Conservation (phyloP, 371 early-diverging fungal species). For the Coemansia sp. region DNA sequence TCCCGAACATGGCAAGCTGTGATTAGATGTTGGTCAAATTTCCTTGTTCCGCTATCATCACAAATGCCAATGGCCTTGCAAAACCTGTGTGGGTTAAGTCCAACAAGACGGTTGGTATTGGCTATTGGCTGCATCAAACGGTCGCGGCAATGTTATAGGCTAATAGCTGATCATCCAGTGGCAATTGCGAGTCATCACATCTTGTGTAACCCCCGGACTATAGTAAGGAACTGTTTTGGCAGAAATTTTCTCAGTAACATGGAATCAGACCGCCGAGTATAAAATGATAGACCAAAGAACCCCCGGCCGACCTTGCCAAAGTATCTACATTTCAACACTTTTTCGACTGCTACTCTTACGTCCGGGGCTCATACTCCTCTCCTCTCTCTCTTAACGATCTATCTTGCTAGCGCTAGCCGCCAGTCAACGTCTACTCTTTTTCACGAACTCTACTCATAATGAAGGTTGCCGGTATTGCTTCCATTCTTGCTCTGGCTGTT, state of each 20-base stretch:
- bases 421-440: neutral
- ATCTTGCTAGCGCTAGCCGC: conserved; percentile 15
- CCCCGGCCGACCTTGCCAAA: neutral
- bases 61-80: neutral
- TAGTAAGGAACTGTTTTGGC: neutral
- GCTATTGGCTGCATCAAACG: neutral
- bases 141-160: neutral
- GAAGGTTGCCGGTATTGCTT: conserved; percentile 34
- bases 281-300: neutral
- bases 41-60: neutral
- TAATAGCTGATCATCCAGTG: neutral
- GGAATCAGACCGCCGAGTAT: neutral
- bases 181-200: neutral
- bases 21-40: neutral
- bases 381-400: neutral
- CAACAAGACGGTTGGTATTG: neutral
- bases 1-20: neutral
- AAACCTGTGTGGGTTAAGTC: neutral
- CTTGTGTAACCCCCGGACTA: neutral
- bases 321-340: neutral
- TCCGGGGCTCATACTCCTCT: neutral
- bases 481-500: conserved; percentile 29
- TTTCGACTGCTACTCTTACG: neutral
- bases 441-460: conserved; percentile 5
- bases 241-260: neutral